These are phyloP conservation scores for Fusarium pilosicola DNA, from an alignment of 2,329 filamentous ascomycete species.

Conservation along the genomic window DNA sequence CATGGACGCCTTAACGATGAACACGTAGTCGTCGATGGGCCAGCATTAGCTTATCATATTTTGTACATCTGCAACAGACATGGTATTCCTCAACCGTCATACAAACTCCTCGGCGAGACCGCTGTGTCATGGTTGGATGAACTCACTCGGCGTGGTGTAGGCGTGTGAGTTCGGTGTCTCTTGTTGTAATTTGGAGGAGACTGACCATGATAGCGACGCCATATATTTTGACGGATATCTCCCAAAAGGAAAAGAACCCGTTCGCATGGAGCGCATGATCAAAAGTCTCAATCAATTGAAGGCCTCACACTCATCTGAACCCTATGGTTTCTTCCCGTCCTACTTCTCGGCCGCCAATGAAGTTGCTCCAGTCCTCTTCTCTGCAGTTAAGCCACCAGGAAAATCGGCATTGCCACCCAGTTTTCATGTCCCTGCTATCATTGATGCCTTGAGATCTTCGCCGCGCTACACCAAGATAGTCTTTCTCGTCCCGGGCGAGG, in stretches of 20 bases:
- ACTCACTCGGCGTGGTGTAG: conserved; percentile 64
- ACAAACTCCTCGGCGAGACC: conserved; percentile 68
- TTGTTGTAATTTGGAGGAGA: neutral
- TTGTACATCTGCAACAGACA: conserved; percentile 65
- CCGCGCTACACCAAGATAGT: conserved; percentile 54
- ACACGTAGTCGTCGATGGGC: conserved; percentile 75
- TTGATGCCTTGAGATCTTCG: conserved; percentile 71
- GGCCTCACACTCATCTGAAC: conserved; percentile 53
- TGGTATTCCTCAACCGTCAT: conserved; percentile 67
- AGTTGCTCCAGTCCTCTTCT: conserved; percentile 40
- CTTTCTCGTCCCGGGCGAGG: conserved; percentile 81
- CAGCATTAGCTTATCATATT: conserved; percentile 79
- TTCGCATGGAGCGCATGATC: conserved; percentile 70
- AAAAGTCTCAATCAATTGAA: conserved; percentile 65
- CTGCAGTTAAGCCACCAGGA: conserved; percentile 29
- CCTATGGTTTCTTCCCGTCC: conserved; percentile 40
- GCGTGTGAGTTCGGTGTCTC: conserved; percentile 62
- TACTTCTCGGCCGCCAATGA: conserved; percentile 31
- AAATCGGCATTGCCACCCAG: conserved; percentile 59
- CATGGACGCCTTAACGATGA: conserved; percentile 54
- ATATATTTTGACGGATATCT: conserved; percentile 91
- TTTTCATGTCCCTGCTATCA: conserved; percentile 82
- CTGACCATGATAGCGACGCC: conserved; percentile 52
- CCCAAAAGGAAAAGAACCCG: conserved; percentile 71
- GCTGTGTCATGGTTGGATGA: conserved; percentile 71